phyloP scores from a whole-genome alignment of 169 alveolate species.

The Amoebophrya sp. region DNA sequence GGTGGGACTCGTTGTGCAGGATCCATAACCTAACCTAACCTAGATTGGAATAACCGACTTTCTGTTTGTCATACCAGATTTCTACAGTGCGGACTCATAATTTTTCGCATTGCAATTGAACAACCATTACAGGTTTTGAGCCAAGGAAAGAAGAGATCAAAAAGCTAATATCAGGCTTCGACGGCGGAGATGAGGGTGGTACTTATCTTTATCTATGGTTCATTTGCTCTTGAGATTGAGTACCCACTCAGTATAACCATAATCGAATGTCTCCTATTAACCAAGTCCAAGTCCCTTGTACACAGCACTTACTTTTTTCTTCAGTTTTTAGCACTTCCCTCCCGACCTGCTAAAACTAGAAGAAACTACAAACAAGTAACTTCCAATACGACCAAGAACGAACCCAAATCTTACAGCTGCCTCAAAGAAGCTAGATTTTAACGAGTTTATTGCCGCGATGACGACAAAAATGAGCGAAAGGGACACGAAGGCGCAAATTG shows the following conservation, averaged over 20 bases:
- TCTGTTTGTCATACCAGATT: no score
- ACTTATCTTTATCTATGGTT: neutral
- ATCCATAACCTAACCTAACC: no score
- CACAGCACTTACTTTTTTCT: neutral
- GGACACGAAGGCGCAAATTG: slow-evolving; percentile 42
- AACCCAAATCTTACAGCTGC: neutral
- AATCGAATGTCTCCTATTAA: neutral
- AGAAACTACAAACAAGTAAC: slow-evolving; percentile 6
- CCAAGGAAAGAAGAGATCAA: slow-evolving; percentile 72
- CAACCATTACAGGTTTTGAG: slow-evolving; percentile 73
- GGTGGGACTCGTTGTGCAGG: no score
- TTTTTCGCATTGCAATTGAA: no score
- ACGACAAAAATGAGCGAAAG: slow-evolving; percentile 48
- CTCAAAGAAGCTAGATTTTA: slow-evolving; percentile 57
- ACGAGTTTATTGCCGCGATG: slow-evolving; percentile 65
- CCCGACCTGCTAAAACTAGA: neutral
- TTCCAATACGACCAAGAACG: slow-evolving; percentile 43
- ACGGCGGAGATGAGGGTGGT: neutral
- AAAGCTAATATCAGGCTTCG: slow-evolving; percentile 48
- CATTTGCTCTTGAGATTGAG: no score
- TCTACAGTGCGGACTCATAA: no score
- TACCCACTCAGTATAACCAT: no score
- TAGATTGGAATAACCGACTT: no score
- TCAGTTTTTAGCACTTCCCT: neutral
- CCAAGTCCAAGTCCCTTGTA: no score